A percentile compares a stretch with the other conserved stretches of the same genome.
These are phyloP conservation scores for Brassica cretica DNA, from an alignment of 345 rosid species.

Conservation along the genomic window DNA sequence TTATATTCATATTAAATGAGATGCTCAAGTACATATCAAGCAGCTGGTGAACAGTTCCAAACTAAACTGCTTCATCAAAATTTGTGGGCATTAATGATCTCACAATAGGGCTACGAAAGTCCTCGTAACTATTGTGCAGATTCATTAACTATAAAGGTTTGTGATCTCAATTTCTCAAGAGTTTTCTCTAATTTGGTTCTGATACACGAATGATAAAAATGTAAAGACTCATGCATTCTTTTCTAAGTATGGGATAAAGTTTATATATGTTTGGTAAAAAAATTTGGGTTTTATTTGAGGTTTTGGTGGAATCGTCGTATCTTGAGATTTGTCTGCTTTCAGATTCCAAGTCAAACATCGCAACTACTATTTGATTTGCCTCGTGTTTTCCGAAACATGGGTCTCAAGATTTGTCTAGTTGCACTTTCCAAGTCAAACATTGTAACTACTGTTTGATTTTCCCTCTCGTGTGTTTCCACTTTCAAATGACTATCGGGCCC, in stretches of 20 bases:
- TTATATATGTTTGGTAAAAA: constrained; percentile 9
- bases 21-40: constrained; percentile 4
- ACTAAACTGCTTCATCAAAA: constrained; percentile 20
- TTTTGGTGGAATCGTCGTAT: constrained; percentile 30
- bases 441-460: constrained; percentile 31
- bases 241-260: background rate
- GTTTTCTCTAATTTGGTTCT: background rate
- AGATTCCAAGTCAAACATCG: constrained; percentile 33
- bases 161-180: background rate
- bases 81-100: constrained; percentile 26
- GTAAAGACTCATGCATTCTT: constrained; percentile 3
- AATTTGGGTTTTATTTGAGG: constrained; percentile 7
- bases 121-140: background rate
- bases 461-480: constrained; percentile 24
- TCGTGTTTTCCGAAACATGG: background rate
- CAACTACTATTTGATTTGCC: constrained; percentile 32
- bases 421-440: constrained; percentile 35
- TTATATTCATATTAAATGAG: constrained; percentile 17
- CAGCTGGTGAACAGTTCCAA: background rate
- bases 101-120: constrained; percentile 1
- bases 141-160: background rate
- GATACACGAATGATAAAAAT: background rate
- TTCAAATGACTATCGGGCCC: constrained; percentile 13
- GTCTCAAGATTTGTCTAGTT: constrained; percentile 31
- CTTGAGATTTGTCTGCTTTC: constrained; percentile 34